Evolutionary conservation across 1,284 basidiomycete genomes (phyloP).

Genomic region (Meripilus lineatus): DNA sequence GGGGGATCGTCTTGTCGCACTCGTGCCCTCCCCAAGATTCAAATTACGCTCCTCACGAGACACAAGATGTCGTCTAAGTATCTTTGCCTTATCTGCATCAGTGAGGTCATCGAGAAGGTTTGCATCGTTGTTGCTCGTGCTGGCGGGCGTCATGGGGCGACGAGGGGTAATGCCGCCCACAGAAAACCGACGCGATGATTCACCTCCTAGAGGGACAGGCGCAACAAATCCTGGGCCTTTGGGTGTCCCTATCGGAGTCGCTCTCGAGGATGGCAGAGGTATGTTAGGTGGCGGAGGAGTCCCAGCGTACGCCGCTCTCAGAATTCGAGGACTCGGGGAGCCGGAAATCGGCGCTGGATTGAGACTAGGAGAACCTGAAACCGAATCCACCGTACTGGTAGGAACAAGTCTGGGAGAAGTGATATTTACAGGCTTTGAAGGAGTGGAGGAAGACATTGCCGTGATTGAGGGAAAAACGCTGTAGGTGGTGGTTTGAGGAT

Average conservation of each 20-base stretch:
- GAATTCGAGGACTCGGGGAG: conserved; percentile 28
- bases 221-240: conserved; percentile 16
- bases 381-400: conserved; percentile 15
- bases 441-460: too few species aligned
- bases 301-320: conserved; percentile 59
- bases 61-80: conserved; percentile 78
- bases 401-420: conserved; percentile 28
- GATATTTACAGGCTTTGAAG: conserved; percentile 60
- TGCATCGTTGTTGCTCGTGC: conserved; percentile 25
- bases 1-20: too few species aligned
- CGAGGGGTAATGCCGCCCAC: conserved; percentile 28
- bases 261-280: conserved; percentile 41
- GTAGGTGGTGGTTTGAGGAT: too few species aligned
- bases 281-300: conserved; percentile 66
- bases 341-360: conserved; percentile 18
- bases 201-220: conserved; percentile 13
- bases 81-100: conserved; percentile 80
- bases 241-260: conserved; percentile 29
- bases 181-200: conserved; percentile 20
- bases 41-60: conserved; percentile 62
- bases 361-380: conserved; percentile 23
- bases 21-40: conserved; percentile 11
- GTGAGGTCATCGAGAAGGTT: conserved; percentile 49
- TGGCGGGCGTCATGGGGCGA: conserved; percentile 24
- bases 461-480: too few species aligned